phyloP scores from a whole-genome alignment of 345 rosid species.

The Salix viminalis region DNA sequence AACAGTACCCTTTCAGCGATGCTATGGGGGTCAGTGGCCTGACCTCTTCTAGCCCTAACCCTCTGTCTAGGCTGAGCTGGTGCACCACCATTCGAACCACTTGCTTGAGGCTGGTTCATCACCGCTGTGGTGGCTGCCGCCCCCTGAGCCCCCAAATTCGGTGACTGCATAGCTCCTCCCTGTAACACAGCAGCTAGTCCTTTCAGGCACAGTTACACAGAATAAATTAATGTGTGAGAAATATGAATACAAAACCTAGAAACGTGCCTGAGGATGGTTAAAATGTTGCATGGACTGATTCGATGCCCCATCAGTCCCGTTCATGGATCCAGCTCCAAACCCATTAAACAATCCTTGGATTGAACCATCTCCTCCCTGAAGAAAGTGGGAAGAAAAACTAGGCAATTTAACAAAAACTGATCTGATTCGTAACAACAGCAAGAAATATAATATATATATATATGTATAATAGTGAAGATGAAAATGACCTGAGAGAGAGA shows the following conservation, averaged over 20 bases:
- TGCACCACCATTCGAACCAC: constrained; percentile 51
- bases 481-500: constrained; percentile 34
- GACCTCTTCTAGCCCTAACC: constrained; percentile 94
- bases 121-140: constrained; percentile 25
- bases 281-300: constrained; percentile 43
- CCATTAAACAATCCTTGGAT: constrained; percentile 51
- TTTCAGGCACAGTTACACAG: background rate
- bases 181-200: background rate
- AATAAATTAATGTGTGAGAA: background rate
- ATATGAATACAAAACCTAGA: background rate
- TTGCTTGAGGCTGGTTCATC: constrained; percentile 40
- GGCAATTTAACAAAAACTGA: background rate
- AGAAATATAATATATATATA: background rate
- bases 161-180: constrained; percentile 32
- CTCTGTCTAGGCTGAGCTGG: constrained; percentile 70
- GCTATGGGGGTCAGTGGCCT: constrained; percentile 98
- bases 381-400: background rate
- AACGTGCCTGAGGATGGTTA: constrained; percentile 47
- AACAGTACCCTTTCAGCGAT: constrained; percentile 78
- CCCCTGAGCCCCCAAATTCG: constrained; percentile 30
- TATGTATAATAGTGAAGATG: background rate
- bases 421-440: background rate
- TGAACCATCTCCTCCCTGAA: constrained; percentile 43
- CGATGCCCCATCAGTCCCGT: constrained; percentile 33
- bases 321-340: constrained; percentile 53